Evolutionary conservation across 331 rosid genomes (phyloP).

Genomic region (Spiraea crenata): DNA sequence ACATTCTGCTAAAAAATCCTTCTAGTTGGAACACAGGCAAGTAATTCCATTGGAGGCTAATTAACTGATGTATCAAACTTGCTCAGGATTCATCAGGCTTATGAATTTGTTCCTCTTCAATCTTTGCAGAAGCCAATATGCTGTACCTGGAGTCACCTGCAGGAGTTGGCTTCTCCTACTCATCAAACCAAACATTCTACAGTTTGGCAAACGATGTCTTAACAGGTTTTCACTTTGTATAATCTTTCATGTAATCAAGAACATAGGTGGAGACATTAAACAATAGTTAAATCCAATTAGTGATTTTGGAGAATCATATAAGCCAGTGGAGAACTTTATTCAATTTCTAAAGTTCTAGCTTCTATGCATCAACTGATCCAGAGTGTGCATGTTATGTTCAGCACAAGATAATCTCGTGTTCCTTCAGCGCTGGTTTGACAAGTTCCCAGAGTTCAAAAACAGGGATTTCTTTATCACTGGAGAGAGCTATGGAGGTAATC

Average conservation of each 20-base stretch:
- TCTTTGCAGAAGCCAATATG: slow-evolving; percentile 46
- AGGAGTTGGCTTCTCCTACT: slow-evolving; percentile 70
- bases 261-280: too few species aligned
- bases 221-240: slow-evolving; percentile 40
- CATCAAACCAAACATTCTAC: slow-evolving; percentile 48
- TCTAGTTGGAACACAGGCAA: slow-evolving; percentile 72
- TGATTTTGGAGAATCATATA: too few species aligned
- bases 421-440: slow-evolving; percentile 47
- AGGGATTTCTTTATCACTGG: slow-evolving; percentile 57
- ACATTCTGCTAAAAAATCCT: slow-evolving; percentile 46
- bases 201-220: slow-evolving; percentile 35
- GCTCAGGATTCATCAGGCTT: too few species aligned
- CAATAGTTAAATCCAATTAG: too few species aligned
- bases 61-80: background rate
- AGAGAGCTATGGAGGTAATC: slow-evolving; percentile 55
- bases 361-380: too few species aligned
- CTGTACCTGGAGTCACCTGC: slow-evolving; percentile 58
- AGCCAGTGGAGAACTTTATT: too few species aligned
- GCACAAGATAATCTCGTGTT: slow-evolving; percentile 62
- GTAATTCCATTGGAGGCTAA: background rate
- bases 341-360: too few species aligned
- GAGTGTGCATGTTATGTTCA: slow-evolving; percentile 16
- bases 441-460: slow-evolving; percentile 47
- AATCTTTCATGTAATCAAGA: background rate
- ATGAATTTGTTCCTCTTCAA: background rate